Conservation (phyloP, 2,329 filamentous ascomycete genomes). For the Sporothrix inflata region DNA sequence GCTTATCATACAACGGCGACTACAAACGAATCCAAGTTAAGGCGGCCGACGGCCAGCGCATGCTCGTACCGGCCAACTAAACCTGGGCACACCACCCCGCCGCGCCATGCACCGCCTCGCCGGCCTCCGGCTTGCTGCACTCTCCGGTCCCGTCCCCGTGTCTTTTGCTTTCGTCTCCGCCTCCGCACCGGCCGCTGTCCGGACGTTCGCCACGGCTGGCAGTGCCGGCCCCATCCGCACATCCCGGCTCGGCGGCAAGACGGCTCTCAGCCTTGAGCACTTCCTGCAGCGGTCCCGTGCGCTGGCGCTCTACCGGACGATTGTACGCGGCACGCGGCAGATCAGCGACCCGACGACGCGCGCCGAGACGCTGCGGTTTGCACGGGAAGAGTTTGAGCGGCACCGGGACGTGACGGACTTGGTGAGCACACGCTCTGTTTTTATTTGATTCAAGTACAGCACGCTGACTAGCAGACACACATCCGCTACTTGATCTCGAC, state of each 20-base stretch:
- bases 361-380: slow-evolving; percentile 60
- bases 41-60: not conserved
- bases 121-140: not conserved
- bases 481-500: slow-evolving; percentile 66
- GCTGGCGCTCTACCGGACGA: slow-evolving; percentile 60
- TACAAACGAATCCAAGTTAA: not conserved
- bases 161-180: not conserved
- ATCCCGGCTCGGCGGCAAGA: slow-evolving; percentile 43
- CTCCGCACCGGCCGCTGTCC: not conserved
- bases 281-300: slow-evolving; percentile 62
- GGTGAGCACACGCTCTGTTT: too few species aligned
- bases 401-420: slow-evolving; percentile 60
- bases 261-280: slow-evolving; percentile 61
- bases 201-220: slow-evolving; percentile 42
- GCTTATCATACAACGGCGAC: not conserved
- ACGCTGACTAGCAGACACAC: too few species aligned
- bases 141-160: not conserved
- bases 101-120: not conserved
- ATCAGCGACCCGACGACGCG: slow-evolving; percentile 57
- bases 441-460: too few species aligned
- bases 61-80: not conserved
- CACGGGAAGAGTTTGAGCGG: slow-evolving; percentile 64
- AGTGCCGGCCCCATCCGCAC: slow-evolving; percentile 34
- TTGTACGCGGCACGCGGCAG: slow-evolving; percentile 57
- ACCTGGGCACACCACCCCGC: not conserved